phyloP scores from a whole-genome alignment of 495 filamentous ascomycete genomes.

The Neurospora pannonica region DNA sequence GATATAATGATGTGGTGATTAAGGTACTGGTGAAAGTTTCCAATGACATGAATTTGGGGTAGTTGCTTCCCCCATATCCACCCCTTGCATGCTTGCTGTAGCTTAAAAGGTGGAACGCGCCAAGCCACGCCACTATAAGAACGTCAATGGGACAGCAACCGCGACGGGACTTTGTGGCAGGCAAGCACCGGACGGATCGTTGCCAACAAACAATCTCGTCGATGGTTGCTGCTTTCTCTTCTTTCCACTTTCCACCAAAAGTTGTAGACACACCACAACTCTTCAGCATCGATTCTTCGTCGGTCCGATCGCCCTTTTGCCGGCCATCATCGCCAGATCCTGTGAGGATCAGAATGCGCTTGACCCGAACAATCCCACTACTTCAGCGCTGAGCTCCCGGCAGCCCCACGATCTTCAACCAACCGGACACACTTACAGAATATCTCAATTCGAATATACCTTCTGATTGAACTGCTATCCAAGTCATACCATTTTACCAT shows the following conservation, averaged over 20 bases:
- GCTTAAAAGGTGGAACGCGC: neutral
- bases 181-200: neutral
- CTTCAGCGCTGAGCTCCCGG: neutral
- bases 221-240: neutral
- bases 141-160: neutral
- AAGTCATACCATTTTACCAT: conserved; percentile 15
- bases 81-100: neutral
- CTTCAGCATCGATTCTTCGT: neutral
- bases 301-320: neutral
- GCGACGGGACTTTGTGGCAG: neutral
- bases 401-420: neutral
- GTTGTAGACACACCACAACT: neutral
- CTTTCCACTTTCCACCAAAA: neutral
- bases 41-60: neutral
- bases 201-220: neutral
- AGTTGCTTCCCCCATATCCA: neutral
- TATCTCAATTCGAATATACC: neutral
- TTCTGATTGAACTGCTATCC: neutral
- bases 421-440: neutral
- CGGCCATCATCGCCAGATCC: neutral
- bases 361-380: neutral
- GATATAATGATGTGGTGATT: no score
- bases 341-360: neutral
- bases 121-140: neutral
- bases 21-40: neutral